Conservation (phyloP, 768 basidiomycete species). For the Tylopilus subfusipes region DNA sequence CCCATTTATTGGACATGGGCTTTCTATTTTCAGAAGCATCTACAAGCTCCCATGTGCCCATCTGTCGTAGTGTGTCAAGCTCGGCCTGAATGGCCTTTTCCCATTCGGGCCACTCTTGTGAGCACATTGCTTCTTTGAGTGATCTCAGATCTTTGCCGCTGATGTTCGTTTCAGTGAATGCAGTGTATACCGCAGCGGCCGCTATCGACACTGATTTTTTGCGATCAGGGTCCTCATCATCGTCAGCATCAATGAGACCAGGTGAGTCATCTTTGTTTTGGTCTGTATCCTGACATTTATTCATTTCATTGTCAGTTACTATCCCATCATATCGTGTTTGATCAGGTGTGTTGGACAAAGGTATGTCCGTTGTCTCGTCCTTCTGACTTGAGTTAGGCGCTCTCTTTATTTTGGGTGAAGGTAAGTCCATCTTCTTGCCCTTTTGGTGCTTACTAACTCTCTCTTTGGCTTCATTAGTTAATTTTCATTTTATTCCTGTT, state of each 20-base stretch:
- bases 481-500: neutral
- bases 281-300: too few species aligned
- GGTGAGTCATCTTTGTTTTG: too few species aligned
- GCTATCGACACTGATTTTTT: neutral
- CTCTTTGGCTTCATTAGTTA: neutral
- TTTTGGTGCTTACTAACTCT: neutral
- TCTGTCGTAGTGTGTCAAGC: neutral
- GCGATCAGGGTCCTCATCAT: neutral
- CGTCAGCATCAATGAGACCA: neutral
- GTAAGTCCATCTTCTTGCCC: too few species aligned
- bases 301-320: too few species aligned
- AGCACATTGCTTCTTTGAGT: neutral
- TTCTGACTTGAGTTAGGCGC: too few species aligned
- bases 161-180: neutral
- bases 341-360: too few species aligned
- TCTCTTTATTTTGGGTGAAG: too few species aligned
- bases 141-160: neutral
- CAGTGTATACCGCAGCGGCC: neutral
- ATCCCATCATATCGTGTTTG: too few species aligned
- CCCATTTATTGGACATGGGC: slow-evolving; percentile 31
- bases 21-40: slow-evolving; percentile 25
- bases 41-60: slow-evolving; percentile 22
- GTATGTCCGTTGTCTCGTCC: too few species aligned
- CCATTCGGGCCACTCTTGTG: neutral
- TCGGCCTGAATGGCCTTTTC: neutral